Conservation (phyloP, 306 rosid species). For the Hippophae rhamnoides region DNA sequence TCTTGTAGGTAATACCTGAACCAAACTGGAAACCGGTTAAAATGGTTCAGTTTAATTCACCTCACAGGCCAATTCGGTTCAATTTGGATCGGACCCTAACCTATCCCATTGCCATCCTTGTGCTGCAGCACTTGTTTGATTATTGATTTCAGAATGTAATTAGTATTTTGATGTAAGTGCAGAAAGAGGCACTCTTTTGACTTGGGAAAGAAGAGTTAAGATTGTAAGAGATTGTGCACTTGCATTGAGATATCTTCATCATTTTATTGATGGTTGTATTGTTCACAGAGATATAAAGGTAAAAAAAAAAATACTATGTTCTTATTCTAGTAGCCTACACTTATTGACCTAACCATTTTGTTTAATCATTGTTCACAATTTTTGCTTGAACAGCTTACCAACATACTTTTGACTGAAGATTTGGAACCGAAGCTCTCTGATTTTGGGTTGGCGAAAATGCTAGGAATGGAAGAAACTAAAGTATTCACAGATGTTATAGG, state of each 20-base stretch:
- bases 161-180: neutral
- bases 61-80: too few relatives aligned
- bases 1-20: too few relatives aligned
- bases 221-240: constrained; percentile 74
- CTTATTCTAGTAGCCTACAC: too few relatives aligned
- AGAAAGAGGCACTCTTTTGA: constrained; percentile 47
- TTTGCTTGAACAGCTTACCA: constrained; percentile 47
- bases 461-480: constrained; percentile 68
- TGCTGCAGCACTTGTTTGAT: too few relatives aligned
- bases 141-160: too few relatives aligned
- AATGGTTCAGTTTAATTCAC: too few relatives aligned
- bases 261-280: constrained; percentile 63
- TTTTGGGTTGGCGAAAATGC: constrained; percentile 72
- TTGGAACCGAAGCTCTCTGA: constrained; percentile 74
- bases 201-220: constrained; percentile 58
- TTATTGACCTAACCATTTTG: neutral
- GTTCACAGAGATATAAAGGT: constrained; percentile 96
- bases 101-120: too few relatives aligned
- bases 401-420: constrained; percentile 61
- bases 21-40: too few relatives aligned
- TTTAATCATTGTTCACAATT: neutral
- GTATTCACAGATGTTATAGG: constrained; percentile 82
- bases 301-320: neutral
- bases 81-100: too few relatives aligned
- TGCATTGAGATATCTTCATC: constrained; percentile 75